Conservation (phyloP, 352 stramenopile genomes). For the Poterioochromonas sp. region DNA sequence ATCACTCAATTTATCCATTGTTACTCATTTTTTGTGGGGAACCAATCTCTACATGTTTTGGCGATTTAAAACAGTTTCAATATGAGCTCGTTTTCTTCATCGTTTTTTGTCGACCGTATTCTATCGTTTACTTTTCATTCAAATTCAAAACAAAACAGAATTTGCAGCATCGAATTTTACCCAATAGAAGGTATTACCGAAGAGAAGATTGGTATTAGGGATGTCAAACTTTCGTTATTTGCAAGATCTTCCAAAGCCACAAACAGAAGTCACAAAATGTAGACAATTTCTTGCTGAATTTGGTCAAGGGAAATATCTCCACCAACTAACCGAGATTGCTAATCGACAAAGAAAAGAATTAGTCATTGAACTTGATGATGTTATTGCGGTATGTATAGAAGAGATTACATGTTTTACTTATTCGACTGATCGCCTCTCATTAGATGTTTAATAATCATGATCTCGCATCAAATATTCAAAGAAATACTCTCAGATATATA, state of each 20-base stretch:
- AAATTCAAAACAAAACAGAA: no score
- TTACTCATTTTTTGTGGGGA: no score
- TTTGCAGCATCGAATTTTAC: no score
- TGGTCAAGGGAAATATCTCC: constrained; percentile 12
- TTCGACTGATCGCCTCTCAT: not conserved
- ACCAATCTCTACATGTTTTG: no score
- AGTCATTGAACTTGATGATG: constrained; percentile 45
- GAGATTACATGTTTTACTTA: not conserved
- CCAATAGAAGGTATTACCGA: no score
- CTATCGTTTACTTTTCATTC: no score
- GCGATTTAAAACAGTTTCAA: no score
- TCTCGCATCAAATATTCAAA: constrained; percentile 67
- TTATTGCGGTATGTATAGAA: constrained; percentile 38
- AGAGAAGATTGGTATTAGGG: constrained; percentile 56
- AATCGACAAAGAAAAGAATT: constrained; percentile 43
- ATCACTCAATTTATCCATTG: no score
- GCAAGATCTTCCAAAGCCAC: constrained; percentile 35
- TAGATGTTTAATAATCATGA: constrained; percentile 54
- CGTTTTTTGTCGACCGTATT: no score
- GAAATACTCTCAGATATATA: constrained; percentile 73
- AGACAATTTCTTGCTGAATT: constrained; percentile 36
- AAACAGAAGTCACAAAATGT: constrained; percentile 38
- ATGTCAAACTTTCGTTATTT: not conserved
- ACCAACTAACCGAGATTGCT: constrained; percentile 37
- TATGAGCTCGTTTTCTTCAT: no score